These are phyloP conservation scores for Lobulomyces angularis DNA, from an alignment of 192 early-diverging fungal genomes.

Conservation along the genomic window DNA sequence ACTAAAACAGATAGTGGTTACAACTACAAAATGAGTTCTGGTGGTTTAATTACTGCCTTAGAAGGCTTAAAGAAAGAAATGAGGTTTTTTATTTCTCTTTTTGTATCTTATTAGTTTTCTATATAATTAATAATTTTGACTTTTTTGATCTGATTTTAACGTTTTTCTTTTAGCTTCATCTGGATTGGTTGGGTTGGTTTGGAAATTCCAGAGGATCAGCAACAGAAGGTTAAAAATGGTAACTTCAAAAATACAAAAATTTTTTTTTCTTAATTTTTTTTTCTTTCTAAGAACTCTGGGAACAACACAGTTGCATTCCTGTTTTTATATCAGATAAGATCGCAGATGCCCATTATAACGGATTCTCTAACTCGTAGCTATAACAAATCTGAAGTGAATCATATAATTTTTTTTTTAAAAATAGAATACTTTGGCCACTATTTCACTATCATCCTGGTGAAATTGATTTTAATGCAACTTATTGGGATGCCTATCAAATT, in stretches of 20 bases:
- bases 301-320: conserved; percentile 75
- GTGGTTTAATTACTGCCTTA: conserved; percentile 90
- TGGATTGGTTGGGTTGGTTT: conserved; percentile 99
- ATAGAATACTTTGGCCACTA: conserved; percentile 93
- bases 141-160: too few species aligned
- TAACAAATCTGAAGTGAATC: conserved; percentile 1
- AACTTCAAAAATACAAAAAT: too few species aligned
- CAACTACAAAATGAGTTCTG: conserved; percentile 77
- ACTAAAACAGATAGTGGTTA: conserved; percentile 36
- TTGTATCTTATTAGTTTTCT: too few species aligned
- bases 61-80: conserved; percentile 88
- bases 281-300: conserved; percentile 34
- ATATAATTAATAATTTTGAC: too few species aligned
- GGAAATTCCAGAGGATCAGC: conserved; percentile 8
- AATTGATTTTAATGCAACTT: conserved; percentile 85
- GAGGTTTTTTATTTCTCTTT: too few species aligned
- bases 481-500: conserved; percentile 89
- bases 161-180: too few species aligned
- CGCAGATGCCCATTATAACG: conserved; percentile 95
- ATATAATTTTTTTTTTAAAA: neutral
- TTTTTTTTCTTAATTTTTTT: conserved; percentile 1
- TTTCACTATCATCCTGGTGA: conserved; percentile 99
- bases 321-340: conserved; percentile 89
- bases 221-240: too few species aligned
- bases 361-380: conserved; percentile 77